Conservation (phyloP, 768 basidiomycete genomes). For the Coprinopsis marcescibilis region DNA sequence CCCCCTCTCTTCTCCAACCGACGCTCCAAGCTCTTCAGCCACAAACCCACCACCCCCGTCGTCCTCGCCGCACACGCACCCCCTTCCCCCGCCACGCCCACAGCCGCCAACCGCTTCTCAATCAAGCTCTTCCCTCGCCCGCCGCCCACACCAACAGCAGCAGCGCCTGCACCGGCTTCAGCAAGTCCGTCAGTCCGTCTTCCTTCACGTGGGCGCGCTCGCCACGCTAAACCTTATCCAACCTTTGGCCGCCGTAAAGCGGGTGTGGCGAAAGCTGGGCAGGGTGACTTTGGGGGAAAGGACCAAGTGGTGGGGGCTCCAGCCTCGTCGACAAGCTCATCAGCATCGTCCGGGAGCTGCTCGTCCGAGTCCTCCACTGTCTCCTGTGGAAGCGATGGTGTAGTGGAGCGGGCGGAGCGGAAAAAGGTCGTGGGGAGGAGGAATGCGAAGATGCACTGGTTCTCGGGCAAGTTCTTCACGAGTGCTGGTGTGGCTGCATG, state of each 20-base stretch:
- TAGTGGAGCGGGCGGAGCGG: constrained; percentile 25
- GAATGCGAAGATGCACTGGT: constrained; percentile 43
- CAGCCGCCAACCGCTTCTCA: constrained; percentile 31
- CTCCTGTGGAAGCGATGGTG: constrained; percentile 13
- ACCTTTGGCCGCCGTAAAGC: constrained; percentile 33
- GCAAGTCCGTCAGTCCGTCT: constrained; percentile 21
- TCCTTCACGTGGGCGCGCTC: constrained; percentile 22
- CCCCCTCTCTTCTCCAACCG: constrained; percentile 13
- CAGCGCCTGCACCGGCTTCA: constrained; percentile 31
- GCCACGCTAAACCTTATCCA: constrained; percentile 26
- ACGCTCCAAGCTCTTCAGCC: constrained; percentile 14
- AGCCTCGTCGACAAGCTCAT: constrained; percentile 10
- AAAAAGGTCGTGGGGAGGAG: constrained; percentile 6
- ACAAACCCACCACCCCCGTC: constrained; percentile 13
- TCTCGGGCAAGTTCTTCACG: constrained; percentile 46
- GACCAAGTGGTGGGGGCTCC: constrained; percentile 10
- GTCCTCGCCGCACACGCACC: background rate
- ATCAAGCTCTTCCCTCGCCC: constrained; percentile 36
- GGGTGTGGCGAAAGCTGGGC: constrained; percentile 30
- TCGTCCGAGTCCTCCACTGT: constrained; percentile 19
- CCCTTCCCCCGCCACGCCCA: constrained; percentile 42
- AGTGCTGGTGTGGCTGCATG: constrained; percentile 31
- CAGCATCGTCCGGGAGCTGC: constrained; percentile 13
- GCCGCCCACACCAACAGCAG: no score
- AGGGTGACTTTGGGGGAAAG: constrained; percentile 23